Percentiles rank a stretch among this genome's conserved stretches.
Conservation (phyloP, 2,329 filamentous ascomycete species). For the Raffaelea deltoideospora region DNA sequence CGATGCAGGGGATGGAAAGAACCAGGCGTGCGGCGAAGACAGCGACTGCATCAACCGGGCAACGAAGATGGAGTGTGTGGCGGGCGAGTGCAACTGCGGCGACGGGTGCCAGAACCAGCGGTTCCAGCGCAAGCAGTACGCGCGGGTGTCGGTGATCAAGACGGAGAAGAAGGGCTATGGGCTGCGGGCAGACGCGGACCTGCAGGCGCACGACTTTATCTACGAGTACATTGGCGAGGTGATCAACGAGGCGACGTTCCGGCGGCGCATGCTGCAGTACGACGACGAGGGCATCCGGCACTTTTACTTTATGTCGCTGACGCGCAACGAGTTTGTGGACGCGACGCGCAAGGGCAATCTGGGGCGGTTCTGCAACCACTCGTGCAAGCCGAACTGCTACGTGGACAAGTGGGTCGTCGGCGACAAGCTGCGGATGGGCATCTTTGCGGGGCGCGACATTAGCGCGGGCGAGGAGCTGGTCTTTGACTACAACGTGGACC, state of each 20-base stretch:
- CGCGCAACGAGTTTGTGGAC: constrained; percentile 91
- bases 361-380: constrained; percentile 96
- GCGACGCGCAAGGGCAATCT: constrained; percentile 94
- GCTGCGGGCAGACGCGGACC: constrained; percentile 62
- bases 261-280: constrained; percentile 81
- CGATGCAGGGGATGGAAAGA: constrained; percentile 41
- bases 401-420: constrained; percentile 99
- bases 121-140: constrained; percentile 82
- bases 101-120: constrained; percentile 83
- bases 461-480: constrained; percentile 85
- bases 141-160: constrained; percentile 85
- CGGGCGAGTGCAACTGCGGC: constrained; percentile 74
- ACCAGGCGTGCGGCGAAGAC: constrained; percentile 85
- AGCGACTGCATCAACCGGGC: constrained; percentile 97
- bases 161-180: constrained; percentile 97
- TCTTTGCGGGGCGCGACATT: constrained; percentile 79
- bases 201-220: constrained; percentile 79
- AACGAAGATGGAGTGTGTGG: constrained; percentile 91
- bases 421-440: constrained; percentile 95
- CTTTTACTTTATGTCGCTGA: constrained; percentile 99
- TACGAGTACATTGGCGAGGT: constrained; percentile 98
- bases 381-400: constrained; percentile 96
- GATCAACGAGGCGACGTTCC: constrained; percentile 83
- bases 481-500: constrained; percentile 99
- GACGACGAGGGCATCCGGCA: constrained; percentile 95